phyloP scores from a whole-genome alignment of 441 rosid species.

The Euphorbia celastroides region DNA sequence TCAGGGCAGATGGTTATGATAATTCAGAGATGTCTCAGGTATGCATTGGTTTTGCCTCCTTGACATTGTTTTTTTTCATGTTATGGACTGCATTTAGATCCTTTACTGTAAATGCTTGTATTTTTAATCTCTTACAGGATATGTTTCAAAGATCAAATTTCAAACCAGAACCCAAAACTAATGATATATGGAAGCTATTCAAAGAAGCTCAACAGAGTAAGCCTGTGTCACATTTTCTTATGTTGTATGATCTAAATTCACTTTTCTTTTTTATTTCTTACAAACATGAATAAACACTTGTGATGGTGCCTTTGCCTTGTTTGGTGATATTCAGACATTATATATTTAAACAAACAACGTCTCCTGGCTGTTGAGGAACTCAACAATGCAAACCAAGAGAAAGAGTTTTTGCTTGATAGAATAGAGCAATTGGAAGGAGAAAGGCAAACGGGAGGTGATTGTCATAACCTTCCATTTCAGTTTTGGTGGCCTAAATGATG shows the following conservation, averaged over 20 bases:
- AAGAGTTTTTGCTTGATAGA: conserved; percentile 40
- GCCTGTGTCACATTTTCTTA: not conserved
- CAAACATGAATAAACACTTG: not conserved
- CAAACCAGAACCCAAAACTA: conserved; percentile 29
- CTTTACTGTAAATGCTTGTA: too few species aligned
- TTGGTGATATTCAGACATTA: conserved; percentile 41
- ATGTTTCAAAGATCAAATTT: conserved; percentile 25
- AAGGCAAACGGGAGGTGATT: conserved; percentile 36
- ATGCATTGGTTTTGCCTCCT: conserved; percentile 1
- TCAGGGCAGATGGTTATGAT: conserved; percentile 38
- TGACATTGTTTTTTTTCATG: not conserved
- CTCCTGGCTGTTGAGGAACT: conserved; percentile 57
- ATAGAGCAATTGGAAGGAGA: conserved; percentile 41
- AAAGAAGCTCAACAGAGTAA: conserved; percentile 76
- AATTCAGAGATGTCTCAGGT: conserved; percentile 40
- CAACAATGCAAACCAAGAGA: conserved; percentile 44
- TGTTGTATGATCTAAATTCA: not conserved
- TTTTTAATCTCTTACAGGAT: conserved; percentile 34
- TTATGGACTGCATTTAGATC: not conserved
- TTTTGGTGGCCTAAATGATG: conserved; percentile 10
- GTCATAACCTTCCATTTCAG: not conserved
- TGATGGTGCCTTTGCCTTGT: conserved; percentile 2
- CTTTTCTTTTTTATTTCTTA: not conserved
- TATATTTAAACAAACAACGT: conserved; percentile 63
- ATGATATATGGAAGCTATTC: conserved; percentile 56